Base-by-base conservation (phyloP, 2,329 filamentous ascomycete species). In the Blastomyces emzantsi region DNA sequence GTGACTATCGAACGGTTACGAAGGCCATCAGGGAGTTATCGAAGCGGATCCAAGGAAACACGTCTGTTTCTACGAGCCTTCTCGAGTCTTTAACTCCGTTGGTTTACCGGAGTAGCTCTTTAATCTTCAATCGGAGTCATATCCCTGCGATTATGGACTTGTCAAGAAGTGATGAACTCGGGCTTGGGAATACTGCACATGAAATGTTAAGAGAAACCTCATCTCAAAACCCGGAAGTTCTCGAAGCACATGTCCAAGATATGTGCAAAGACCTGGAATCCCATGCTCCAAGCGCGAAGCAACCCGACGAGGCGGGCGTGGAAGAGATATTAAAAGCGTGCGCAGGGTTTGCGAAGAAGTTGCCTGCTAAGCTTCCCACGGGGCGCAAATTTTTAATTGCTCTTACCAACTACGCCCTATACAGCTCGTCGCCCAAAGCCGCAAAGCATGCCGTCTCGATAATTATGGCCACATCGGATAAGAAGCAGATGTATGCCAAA, bases 401-500 rank as follows among this genome's bases (percentile, higher is more conserved):
- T 0, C 83, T 99, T 73, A 86, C 88, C 65, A 88, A 85, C 69
- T 97, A 94, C 74, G 90, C 92, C 1, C 82, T 93, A 25, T 89
- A 90, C 71, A 93, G 93, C 28, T 84, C 84, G 30, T 93, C 92
- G 2, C 84, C 90, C 13, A 87, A 88, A 72, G 90, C 90, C 9
- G 90, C 93, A 28, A 99, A 99, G 76, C 92, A 97, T 77, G 94
- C 94, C 0, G 87, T 97, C 59, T 92, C 90, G 36, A 92, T 99
- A 67, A 82, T 99, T 62, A 85, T 96, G 76, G 87, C 90, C 45
- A 87, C 87, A 11, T 81, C 86, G 28, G 86, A 92, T 60, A 85
- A 85, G 69, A 94, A 90, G 74, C 89, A 92, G 71, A 88, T 95
- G 78, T 90, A 91, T 65, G 90, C 91, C 8, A 92, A 88, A 62